Base-by-base conservation (phyloP, 202 grass and related monocot genomes). In the Carex sylvatica region DNA sequence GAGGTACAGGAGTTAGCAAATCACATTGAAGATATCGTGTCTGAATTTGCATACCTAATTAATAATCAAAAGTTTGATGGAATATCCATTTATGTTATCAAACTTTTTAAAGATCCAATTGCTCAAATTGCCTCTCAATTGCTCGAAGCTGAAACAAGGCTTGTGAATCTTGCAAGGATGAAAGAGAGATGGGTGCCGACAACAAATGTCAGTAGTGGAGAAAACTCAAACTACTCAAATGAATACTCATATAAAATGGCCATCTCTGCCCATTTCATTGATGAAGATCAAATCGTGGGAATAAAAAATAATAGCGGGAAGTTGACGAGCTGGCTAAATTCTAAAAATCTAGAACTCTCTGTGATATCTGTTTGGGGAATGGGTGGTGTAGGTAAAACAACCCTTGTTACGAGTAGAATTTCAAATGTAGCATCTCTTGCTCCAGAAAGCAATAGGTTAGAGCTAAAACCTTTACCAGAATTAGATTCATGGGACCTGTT, bases 361-460 rank as follows among this genome's bases (percentile, higher is more conserved):
- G 18, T 89, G 9, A 76, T 83, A 12, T 59, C 80, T 9, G 53
- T 86, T 4, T 90, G 80, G 78, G 89, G 86, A 8, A 88, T 88
- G 86, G 71, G 65, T 16, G 86, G 86, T 0, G 5, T 80, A 1
- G 89, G 89, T 0, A 88, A 91, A 69, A 87, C 89, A n/a, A 91
- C 72, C 0, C 47, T 91, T 14, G 26, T 93, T 63, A 93, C 88
- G 0, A 93, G 80, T 8, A 80, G 88, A 55, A 85, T 62, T 60
- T 20, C 33, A 0, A 31, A 82, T 0, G 66, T 88, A 10, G 87
- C 83, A 62, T 33, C 30, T 76, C 58, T 82, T 24, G 76, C 87
- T 9, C 26, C 9, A 13, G 7, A 85, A 54, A 24, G 0, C 8
- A 80, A 66, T 30, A 68, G 58, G n/a, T 47, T 85, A 5, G 9